phyloP scores from a whole-genome alignment of 2,329 filamentous ascomycete genomes.

The Claviceps sp. region DNA sequence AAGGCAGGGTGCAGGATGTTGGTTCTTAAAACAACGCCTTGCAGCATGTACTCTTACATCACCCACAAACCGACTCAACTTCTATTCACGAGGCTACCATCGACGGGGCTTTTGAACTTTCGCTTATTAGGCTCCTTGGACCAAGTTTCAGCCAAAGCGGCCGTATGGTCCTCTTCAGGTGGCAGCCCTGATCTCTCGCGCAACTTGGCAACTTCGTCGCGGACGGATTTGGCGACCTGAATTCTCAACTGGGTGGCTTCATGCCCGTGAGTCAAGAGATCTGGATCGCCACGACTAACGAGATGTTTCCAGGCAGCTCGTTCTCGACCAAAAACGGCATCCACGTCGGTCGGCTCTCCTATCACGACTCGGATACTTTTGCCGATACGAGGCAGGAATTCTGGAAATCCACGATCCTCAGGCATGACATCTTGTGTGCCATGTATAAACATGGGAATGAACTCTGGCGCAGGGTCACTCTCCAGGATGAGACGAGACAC shows the following conservation, averaged over 20 bases:
- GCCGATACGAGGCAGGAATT: slow-evolving; percentile 64
- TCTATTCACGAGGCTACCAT: slow-evolving; percentile 36
- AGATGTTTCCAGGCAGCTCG: slow-evolving; percentile 61
- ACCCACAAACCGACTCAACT: slow-evolving; percentile 1
- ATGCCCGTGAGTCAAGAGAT: slow-evolving; percentile 24
- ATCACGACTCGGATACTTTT: slow-evolving; percentile 62
- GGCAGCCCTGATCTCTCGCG: slow-evolving; percentile 57
- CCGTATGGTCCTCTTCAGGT: slow-evolving; percentile 64
- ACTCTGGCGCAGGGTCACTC: slow-evolving; percentile 70
- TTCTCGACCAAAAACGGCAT: slow-evolving; percentile 64
- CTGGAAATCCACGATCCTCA: slow-evolving; percentile 65
- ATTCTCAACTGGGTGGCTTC: slow-evolving; percentile 61
- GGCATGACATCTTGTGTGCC: slow-evolving; percentile 82
- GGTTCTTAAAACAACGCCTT: too few relatives aligned
- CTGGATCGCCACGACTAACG: slow-evolving; percentile 34
- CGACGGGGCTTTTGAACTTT: slow-evolving; percentile 39
- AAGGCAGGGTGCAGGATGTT: too few relatives aligned
- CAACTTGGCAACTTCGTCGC: slow-evolving; percentile 69
- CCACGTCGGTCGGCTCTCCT: slow-evolving; percentile 63
- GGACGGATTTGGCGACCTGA: slow-evolving; percentile 66
- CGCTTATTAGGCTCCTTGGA: slow-evolving; percentile 34
- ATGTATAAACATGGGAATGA: slow-evolving; percentile 90
- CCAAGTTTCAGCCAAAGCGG: slow-evolving; percentile 73
- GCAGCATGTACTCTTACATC: too few relatives aligned
- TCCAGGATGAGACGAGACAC: slow-evolving; percentile 85